Evolutionary conservation across 1,284 basidiomycete species (phyloP), one percentile per base, ranked within the genome.

Genomic region (Leccinum ponderosum): DNA sequence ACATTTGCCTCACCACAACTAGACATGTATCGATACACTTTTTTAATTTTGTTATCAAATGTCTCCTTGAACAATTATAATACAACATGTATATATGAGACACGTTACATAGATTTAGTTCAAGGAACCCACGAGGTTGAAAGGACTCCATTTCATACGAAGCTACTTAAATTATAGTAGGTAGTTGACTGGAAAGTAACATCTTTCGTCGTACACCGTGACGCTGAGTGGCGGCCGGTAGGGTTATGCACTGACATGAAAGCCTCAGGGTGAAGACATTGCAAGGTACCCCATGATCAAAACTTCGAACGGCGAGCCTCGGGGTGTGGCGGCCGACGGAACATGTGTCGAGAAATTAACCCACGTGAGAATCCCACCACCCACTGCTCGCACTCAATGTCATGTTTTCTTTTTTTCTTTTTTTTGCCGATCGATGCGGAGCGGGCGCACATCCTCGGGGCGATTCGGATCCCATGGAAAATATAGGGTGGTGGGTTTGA

Each of bases 21-120:
- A 61, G 62, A 63, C 56, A 63, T 61, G 60, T 61, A 61, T 64
- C 47, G 27, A 48, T 61, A 61, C 9, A 5, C 27, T n/a, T 31
- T 52, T 29, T 52, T 25, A 22, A 17, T 29, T 52, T 15, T 11
- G 17, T 20, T 12, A 47, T 20, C 29, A 12, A 25, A 25, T 25
- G 22, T 44, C 17, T 50, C 14, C 6, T 11, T 55, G 20, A 2
- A 20, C 17, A 17, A 17, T 42, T 11, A 44, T 17, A 55, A 58
- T 25, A 11, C 11, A 55, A 56, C 7, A 56, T 57, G 22, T 31
- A 31, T 17, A 17, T 12, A 48, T 48, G 12, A 15, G 22, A 25
- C 47, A 48, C 22, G 14, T 9, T 50, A 50, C 20, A 51, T 51
- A 51, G 25, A 51, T 27, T 29, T 51, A 27, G 25, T 51, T 25